phyloP scores from a whole-genome alignment of 225 moss, liverwort and hornwort genomes.

The Physcomitrium patens region DNA sequence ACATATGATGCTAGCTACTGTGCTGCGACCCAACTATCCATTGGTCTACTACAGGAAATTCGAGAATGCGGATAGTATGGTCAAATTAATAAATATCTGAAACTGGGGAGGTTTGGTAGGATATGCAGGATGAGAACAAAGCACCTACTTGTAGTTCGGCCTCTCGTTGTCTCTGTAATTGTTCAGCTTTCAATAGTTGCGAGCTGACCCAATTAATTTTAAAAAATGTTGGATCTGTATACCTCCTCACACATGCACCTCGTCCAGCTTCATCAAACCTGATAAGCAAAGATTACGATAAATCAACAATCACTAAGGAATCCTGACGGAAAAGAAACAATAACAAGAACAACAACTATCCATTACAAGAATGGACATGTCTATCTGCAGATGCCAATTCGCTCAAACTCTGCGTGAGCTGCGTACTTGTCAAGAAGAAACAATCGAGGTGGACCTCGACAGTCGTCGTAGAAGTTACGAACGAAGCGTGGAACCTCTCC shows the following conservation, averaged over 20 bases:
- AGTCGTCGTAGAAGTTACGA: conserved; percentile 84
- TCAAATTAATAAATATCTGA: neutral
- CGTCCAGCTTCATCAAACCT: conserved; percentile 62
- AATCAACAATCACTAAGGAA: neutral
- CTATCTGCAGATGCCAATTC: neutral
- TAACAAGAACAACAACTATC: no score
- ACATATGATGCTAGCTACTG: neutral
- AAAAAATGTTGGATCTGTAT: conserved; percentile 59
- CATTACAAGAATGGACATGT: no score
- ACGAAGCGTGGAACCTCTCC: conserved; percentile 91
- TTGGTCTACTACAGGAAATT: no score
- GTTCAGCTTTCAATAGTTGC: conserved; percentile 42
- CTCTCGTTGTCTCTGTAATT: conserved; percentile 35
- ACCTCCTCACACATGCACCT: conserved; percentile 61
- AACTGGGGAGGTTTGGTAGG: neutral
- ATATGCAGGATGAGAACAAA: neutral
- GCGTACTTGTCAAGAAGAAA: conserved; percentile 93
- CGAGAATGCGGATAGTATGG: neutral
- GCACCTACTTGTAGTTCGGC: conserved; percentile 33
- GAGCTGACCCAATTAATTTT: conserved; percentile 48
- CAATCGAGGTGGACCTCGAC: conserved; percentile 93
- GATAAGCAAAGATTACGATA: conserved; percentile 7
- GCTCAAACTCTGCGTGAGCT: conserved; percentile 4
- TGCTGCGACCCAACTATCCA: no score
- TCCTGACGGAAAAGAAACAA: neutral